Evolutionary conservation across 768 basidiomycete species (phyloP), one percentile per base, ranked within the genome.

Genomic region (Rhizopogon vinicolor): DNA sequence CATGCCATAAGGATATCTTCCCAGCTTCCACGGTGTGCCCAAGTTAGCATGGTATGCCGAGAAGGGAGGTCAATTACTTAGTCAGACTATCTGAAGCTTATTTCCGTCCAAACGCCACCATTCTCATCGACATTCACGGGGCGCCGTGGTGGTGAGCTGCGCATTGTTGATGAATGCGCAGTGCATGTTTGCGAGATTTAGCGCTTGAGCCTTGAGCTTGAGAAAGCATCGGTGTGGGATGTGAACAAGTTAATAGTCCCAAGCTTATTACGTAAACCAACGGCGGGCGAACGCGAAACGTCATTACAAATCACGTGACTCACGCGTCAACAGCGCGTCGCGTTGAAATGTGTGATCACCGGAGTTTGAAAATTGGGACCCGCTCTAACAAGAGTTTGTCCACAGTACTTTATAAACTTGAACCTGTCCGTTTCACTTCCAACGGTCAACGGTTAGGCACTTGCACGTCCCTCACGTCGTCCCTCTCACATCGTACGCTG

Each of bases 341-440:
- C 63, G 65, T 60, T 64, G 63, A 55, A 48, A 60, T 66, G 46
- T 33, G 46, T 48, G 48, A 45, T 57, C 46, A 52, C 59, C 65
- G 64, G 65, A 66, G 65, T 66, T 63, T 61, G 52, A 66, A 66
- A 44, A 53, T 29, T 29, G 41, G 43, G 44, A 55, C 54, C 53
- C 25, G 25, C 25, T 25, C 25, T 25, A 25, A 25, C 25, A 5
- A 28, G 35, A 60, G 54, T 40, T 44, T 16, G 46, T 42, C 53
- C 25, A 52, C 33, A 18, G 39, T 5, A 14, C 44, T 42, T 43
- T 25, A 31, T 18, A 51, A 19, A 44, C 59, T 55, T 54, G 41
- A 42, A 49, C 45, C 42, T 18, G 42, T 51, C 39, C 48, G 52
- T 33, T 18, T 35, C 33, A 35, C 13, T 19, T 19, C 10, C 33